These are phyloP conservation scores for Podaxis sp. DNA, from an alignment of 768 basidiomycete genomes.

Conservation along the genomic window DNA sequence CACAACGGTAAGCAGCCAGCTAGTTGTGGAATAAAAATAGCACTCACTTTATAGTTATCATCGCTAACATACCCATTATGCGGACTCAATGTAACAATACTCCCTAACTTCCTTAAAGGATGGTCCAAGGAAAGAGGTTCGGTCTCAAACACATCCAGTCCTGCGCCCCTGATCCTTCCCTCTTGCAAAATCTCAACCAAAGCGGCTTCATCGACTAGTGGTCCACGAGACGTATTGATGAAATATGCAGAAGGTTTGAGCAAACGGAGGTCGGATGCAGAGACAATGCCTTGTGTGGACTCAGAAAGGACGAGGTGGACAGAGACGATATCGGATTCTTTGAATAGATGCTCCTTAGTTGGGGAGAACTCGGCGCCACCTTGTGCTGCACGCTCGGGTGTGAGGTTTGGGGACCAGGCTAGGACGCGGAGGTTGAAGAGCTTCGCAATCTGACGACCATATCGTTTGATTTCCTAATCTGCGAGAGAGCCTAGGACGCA, in stretches of 20 bases:
- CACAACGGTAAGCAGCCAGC: background rate
- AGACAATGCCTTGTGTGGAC: conserved; percentile 49
- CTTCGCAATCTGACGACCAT: conserved; percentile 47
- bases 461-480: background rate
- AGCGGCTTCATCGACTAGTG: conserved; percentile 59
- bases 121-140: conserved; percentile 66
- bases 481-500: conserved; percentile 17
- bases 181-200: conserved; percentile 47
- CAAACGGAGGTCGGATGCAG: conserved; percentile 42
- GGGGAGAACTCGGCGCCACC: conserved; percentile 50
- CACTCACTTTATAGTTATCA: conserved; percentile 46
- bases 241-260: conserved; percentile 61
- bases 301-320: conserved; percentile 60
- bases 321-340: conserved; percentile 56
- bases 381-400: conserved; percentile 49
- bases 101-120: conserved; percentile 47
- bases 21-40: background rate
- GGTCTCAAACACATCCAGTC: conserved; percentile 64
- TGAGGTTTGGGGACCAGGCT: conserved; percentile 68
- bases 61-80: conserved; percentile 61
- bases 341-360: conserved; percentile 55
- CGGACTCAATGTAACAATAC: conserved; percentile 55
- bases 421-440: conserved; percentile 60
- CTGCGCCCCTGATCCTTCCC: conserved; percentile 55
- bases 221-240: conserved; percentile 69